Conservation (phyloP, 192 early-diverging fungal genomes). For the Radiomyces spectabilis region DNA sequence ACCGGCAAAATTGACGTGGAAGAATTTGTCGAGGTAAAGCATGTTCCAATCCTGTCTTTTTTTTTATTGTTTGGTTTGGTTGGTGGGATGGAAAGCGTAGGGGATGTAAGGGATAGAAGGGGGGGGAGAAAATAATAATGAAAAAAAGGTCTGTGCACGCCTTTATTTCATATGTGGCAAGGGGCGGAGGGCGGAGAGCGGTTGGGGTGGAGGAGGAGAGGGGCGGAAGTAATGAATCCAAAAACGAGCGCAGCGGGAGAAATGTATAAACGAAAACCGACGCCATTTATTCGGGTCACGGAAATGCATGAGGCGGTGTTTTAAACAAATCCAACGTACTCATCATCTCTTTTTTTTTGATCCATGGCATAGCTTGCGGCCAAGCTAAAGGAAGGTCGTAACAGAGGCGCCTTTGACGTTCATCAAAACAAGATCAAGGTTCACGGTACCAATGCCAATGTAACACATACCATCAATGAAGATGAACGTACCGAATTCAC, state of each 20-base stretch:
- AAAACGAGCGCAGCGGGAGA: too few species aligned
- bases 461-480: slow-evolving; percentile 96
- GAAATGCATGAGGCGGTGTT: too few species aligned
- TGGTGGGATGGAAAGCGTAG: not conserved
- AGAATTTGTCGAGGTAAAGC: slow-evolving; percentile 69
- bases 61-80: not conserved
- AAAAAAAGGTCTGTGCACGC: too few species aligned
- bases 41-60: not conserved
- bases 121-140: not conserved
- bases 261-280: too few species aligned
- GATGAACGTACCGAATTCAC: slow-evolving; percentile 97
- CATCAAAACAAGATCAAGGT: slow-evolving; percentile 82
- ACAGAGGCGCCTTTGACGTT: slow-evolving; percentile 39
- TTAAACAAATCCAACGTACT: slow-evolving; percentile 3
- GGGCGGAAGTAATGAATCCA: too few species aligned
- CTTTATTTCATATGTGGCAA: too few species aligned
- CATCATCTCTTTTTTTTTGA: slow-evolving; percentile 11
- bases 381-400: slow-evolving; percentile 41
- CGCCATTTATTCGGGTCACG: too few species aligned
- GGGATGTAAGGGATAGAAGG: not conserved
- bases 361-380: slow-evolving; percentile 32
- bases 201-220: too few species aligned
- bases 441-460: slow-evolving; percentile 76
- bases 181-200: too few species aligned
- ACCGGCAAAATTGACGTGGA: slow-evolving; percentile 68